Evolutionary conservation across 441 rosid species (phyloP).

Genomic region (Jatropha podagrica): DNA sequence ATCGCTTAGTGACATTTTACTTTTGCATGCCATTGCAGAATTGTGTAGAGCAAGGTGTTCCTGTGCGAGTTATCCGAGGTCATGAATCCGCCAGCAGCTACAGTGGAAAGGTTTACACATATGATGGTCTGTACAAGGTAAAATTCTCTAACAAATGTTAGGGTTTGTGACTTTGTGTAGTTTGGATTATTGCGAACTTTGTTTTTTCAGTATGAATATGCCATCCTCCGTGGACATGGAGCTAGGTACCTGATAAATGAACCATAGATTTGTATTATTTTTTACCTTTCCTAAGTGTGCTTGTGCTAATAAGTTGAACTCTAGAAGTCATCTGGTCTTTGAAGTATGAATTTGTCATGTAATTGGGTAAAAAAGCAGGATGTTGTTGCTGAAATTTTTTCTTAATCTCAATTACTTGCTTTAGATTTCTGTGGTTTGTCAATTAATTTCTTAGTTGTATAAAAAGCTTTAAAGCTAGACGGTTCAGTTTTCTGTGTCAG

Average conservation of each 20-base stretch:
- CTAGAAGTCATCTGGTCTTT: not conserved
- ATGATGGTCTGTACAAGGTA: slow-evolving; percentile 90
- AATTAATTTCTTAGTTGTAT: not conserved
- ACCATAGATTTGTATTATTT: not conserved
- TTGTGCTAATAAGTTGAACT: not conserved
- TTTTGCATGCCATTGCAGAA: slow-evolving; percentile 45
- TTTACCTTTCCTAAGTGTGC: not conserved
- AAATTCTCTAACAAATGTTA: not conserved
- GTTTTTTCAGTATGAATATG: not conserved
- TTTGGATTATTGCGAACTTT: not conserved
- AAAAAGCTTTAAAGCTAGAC: not conserved
- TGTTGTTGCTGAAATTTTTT: not conserved
- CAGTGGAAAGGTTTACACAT: slow-evolving; percentile 65
- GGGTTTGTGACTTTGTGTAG: not conserved
- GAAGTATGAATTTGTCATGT: not conserved
- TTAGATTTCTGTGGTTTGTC: not conserved
- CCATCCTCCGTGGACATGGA: not conserved
- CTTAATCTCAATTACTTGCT: not conserved
- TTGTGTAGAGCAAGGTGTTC: slow-evolving; percentile 52
- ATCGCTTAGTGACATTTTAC: not conserved
- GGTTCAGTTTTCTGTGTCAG: not conserved
- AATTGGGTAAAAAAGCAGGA: not conserved
- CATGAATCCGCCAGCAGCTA: slow-evolving; percentile 64
- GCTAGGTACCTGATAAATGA: not conserved
- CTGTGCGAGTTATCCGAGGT: slow-evolving; percentile 87